Percentiles rank a stretch among this genome's conserved stretches.
Evolutionary conservation across 495 filamentous ascomycete species (phyloP).

Genomic region (Melanomma pulvis-pyrius): DNA sequence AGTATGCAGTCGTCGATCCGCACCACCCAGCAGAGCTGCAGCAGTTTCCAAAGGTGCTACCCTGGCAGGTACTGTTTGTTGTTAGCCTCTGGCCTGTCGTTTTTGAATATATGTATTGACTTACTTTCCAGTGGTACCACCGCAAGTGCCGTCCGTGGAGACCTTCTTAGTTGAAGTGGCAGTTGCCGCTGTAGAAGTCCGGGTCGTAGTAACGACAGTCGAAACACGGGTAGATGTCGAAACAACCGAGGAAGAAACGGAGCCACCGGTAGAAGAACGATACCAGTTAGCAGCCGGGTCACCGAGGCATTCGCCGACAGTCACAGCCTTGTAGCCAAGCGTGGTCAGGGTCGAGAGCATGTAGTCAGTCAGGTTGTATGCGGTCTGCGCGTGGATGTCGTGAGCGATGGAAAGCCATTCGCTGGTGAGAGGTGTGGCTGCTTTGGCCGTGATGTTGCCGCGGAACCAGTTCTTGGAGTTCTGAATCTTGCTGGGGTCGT

Average conservation of each 20-base stretch:
- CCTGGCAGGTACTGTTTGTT: constrained; percentile 23
- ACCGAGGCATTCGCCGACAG: constrained; percentile 36
- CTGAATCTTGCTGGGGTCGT: constrained; percentile 62
- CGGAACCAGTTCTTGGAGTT: constrained; percentile 70
- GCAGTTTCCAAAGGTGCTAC: constrained; percentile 36
- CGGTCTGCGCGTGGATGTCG: constrained; percentile 77
- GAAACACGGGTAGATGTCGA: background rate
- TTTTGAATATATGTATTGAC: background rate
- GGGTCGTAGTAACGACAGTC: constrained; percentile 4
- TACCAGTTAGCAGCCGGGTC: constrained; percentile 38
- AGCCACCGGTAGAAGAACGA: constrained; percentile 14
- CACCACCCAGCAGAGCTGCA: constrained; percentile 35
- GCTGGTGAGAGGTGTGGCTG: constrained; percentile 48
- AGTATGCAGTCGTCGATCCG: constrained; percentile 33
- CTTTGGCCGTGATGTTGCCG: constrained; percentile 53
- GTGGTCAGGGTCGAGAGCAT: constrained; percentile 54
- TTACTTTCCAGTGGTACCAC: constrained; percentile 26
- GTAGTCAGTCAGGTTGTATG: constrained; percentile 74
- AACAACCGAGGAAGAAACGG: constrained; percentile 6
- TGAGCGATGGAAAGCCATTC: constrained; percentile 73
- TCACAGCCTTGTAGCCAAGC: constrained; percentile 37
- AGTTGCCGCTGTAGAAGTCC: constrained; percentile 15
- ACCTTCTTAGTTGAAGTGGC: constrained; percentile 23
- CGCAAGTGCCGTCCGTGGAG: constrained; percentile 35
- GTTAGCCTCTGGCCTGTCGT: background rate